A percentile compares a stretch with the other conserved stretches of the same genome.
These are phyloP conservation scores for Lophium mytilinum DNA, from an alignment of 495 filamentous ascomycete genomes.

Conservation along the genomic window DNA sequence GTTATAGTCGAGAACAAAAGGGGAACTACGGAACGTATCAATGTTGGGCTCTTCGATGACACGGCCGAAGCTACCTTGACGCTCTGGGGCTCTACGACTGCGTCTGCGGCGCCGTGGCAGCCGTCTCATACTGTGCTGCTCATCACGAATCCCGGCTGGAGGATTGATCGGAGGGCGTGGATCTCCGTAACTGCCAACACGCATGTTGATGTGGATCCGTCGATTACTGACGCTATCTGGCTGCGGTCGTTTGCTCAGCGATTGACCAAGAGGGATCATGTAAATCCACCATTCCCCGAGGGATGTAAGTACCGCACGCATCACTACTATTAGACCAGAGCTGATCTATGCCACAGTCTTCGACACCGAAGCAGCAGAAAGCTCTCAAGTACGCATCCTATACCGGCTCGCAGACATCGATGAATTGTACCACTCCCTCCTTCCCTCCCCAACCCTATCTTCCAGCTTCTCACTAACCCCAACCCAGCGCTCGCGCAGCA, in stretches of 20 bases:
- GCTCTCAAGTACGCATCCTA: constrained; percentile 40
- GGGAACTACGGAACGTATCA: constrained; percentile 38
- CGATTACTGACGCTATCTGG: constrained; percentile 50
- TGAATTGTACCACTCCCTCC: constrained; percentile 32
- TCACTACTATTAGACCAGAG: too few species aligned
- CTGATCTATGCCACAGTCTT: constrained; percentile 34
- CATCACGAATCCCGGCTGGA: constrained; percentile 45
- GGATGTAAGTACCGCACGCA: constrained; percentile 19
- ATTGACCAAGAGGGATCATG: constrained; percentile 45
- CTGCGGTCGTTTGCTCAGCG: constrained; percentile 43
- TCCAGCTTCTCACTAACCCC: background rate
- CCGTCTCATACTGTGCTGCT: constrained; percentile 49
- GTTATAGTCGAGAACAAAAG: constrained; percentile 41
- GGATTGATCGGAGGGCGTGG: constrained; percentile 28
- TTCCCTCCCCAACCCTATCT: background rate
- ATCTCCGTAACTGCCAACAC: constrained; percentile 42
- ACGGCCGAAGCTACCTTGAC: constrained; percentile 46
- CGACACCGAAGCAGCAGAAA: constrained; percentile 40
- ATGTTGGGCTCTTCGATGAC: constrained; percentile 53
- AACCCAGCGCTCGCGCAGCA: constrained; percentile 29
- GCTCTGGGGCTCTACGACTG: constrained; percentile 45
- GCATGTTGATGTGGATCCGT: constrained; percentile 51
- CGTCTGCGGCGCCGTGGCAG: constrained; percentile 44
- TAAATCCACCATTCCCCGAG: constrained; percentile 46
- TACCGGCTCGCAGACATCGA: constrained; percentile 55